Evolutionary conservation across 108 stramenopile species (phyloP), one percentile per base, ranked within the genome.

Genomic region (Nitzschia sp.): DNA sequence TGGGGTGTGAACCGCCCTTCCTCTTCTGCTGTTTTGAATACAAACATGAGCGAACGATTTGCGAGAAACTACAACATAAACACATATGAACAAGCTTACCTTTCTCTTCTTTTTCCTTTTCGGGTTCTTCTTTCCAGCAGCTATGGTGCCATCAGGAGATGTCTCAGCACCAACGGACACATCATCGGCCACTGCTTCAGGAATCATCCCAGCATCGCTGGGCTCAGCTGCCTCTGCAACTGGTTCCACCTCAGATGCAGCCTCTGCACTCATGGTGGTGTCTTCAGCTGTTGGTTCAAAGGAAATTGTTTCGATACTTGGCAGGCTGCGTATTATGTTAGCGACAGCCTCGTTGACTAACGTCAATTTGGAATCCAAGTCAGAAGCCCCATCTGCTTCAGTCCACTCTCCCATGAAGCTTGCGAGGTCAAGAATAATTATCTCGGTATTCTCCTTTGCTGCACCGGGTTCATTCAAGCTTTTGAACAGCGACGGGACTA

Each of bases 21-120:
- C n/a, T n/a, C n/a, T n/a, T n/a, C n/a, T n/a, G n/a, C n/a, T n/a
- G n/a, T n/a, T n/a, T n/a, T n/a, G n/a, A n/a, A n/a, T n/a, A n/a
- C n/a, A n/a, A n/a, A n/a, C n/a, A n/a, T n/a, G n/a, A n/a, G n/a
- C n/a, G n/a, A n/a, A n/a, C n/a, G n/a, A n/a, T n/a, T n/a, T n/a
- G n/a, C n/a, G n/a, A n/a, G n/a, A n/a, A n/a, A n/a, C n/a, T n/a
- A n/a, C n/a, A n/a, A n/a, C n/a, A n/a, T n/a, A n/a, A n/a, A n/a
- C n/a, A n/a, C n/a, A n/a, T n/a, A n/a, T n/a, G n/a, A n/a, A n/a
- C n/a, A 6, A 42, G 13, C 77, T 3, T 67, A 78, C 77, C 77
- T 71, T 78, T 68, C 71, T 71, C 51, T 54, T 71, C 31, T 71
- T 78, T 58, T 78, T 78, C 59, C 71, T 78, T 56, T 66, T 77